These are phyloP conservation scores for Moringa oleifera DNA, from an alignment of 345 rosid species.

Conservation along the genomic window DNA sequence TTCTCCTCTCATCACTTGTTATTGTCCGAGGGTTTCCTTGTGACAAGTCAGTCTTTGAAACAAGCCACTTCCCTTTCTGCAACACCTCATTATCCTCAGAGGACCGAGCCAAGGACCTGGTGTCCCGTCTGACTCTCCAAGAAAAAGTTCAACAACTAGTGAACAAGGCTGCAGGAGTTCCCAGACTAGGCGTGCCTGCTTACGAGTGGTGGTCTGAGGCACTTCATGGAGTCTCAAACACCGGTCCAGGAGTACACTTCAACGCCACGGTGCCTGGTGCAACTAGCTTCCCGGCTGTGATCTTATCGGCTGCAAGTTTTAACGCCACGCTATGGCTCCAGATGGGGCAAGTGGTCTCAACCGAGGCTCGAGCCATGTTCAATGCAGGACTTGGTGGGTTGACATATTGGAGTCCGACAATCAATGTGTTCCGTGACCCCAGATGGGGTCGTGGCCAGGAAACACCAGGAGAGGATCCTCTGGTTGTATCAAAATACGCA, in stretches of 20 bases:
- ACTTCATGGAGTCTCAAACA: conserved; percentile 54
- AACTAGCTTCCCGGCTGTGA: conserved; percentile 61
- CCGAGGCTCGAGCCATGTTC: conserved; percentile 42
- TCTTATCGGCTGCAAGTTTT: conserved; percentile 51
- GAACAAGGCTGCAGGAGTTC: conserved; percentile 37
- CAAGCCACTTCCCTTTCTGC: conserved; percentile 38
- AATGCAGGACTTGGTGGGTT: conserved; percentile 35
- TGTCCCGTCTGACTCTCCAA: conserved; percentile 38
- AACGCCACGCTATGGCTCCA: conserved; percentile 46
- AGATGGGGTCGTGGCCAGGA: conserved; percentile 50
- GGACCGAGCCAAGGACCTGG: conserved; percentile 44
- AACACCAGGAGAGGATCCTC: conserved; percentile 55
- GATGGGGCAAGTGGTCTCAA: conserved; percentile 41
- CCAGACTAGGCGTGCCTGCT: conserved; percentile 50
- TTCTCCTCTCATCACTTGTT: conserved; percentile 14
- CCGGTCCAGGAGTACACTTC: conserved; percentile 45
- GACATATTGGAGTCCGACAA: conserved; percentile 56
- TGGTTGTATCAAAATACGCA: conserved; percentile 32
- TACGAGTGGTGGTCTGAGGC: conserved; percentile 84
- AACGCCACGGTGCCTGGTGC: conserved; percentile 44
- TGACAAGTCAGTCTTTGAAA: conserved; percentile 26
- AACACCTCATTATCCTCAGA: conserved; percentile 33
- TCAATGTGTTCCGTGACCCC: conserved; percentile 46
- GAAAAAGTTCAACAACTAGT: conserved; percentile 61
- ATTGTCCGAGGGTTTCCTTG: conserved; percentile 36